Base-by-base conservation (phyloP, 805 yeast genomes). In the Schwanniomyces yamadae region DNA sequence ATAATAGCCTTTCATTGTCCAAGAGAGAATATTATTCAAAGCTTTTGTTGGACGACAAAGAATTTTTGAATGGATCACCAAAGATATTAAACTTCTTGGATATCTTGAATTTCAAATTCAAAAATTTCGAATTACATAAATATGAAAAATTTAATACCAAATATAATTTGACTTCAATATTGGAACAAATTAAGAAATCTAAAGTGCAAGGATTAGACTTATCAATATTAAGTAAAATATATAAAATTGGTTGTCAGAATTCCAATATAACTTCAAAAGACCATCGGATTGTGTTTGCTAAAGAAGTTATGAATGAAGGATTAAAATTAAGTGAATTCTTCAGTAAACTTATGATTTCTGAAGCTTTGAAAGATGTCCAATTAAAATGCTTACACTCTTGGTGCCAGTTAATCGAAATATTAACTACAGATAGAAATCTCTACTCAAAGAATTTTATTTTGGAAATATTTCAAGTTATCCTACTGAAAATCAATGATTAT, bases 401-500 rank as follows among this genome's bases (percentile, higher is more conserved):
- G 98, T 80, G 82, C 15, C 82, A 81, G 46, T 58, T 90, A 33
- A 80, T 87, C 16, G 87, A 88, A 42, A 78, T 88, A 3, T 60
- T 87, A 29, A 78, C 86, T 4, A 69, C 78, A 4, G 89, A 82
- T 55, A 58, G 79, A 37, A 57, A 66, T 5, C 50, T 69, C 0
- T 49, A 60, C 6, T 57, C 61, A n/a, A 67, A 82, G 31, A 73
- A 77, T 24, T 83, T 91, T 50, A 78, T 88, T 36, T 60, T 87
- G 13, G 95, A 84, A 46, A 77, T 86, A 2, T 79, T 89, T 43
- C 95, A 87, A 48, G 68, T 76, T 3, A 69, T 87, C 16, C 70
- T 87, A 14, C 95, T 95, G 2, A 83, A 79, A 50, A 75, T 89
- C 31, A 80, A 80, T 46, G 86, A 80, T 40, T 89, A 82, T 57